These are phyloP conservation scores for Verticillium albo-atrum DNA, from an alignment of 2,329 filamentous ascomycete genomes.

Conservation along the genomic window DNA sequence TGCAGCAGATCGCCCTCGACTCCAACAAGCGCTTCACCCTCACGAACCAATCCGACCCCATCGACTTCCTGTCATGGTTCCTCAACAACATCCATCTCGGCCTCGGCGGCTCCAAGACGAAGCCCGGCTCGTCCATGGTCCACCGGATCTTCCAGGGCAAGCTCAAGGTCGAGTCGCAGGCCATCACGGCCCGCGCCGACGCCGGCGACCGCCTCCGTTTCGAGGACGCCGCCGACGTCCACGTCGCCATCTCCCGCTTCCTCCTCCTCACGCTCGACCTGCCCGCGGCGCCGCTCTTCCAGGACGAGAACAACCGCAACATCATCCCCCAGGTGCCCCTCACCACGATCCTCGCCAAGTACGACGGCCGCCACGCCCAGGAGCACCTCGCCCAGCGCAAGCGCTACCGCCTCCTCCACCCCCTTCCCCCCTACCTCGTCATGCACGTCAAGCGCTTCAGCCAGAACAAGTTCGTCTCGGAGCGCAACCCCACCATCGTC, in stretches of 20 bases:
- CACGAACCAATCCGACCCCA: conserved; percentile 87
- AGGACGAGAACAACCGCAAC: conserved; percentile 89
- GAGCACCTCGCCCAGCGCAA: conserved; percentile 86
- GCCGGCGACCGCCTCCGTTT: conserved; percentile 84
- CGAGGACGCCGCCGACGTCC: conserved; percentile 81
- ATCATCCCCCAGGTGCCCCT: conserved; percentile 93
- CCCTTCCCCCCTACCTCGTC: conserved; percentile 82
- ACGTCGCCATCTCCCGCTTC: conserved; percentile 73
- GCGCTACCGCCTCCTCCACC: conserved; percentile 84
- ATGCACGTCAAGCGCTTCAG: conserved; percentile 98
- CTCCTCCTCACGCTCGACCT: conserved; percentile 91
- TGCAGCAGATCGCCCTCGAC: conserved; percentile 87
- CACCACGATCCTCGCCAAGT: conserved; percentile 79
- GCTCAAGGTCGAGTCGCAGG: conserved; percentile 87
- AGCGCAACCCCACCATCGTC: conserved; percentile 96
- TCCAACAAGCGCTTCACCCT: conserved; percentile 92
- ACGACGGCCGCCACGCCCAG: conserved; percentile 82
- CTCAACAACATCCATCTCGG: conserved; percentile 92
- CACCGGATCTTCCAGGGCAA: conserved; percentile 92
- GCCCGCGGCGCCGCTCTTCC: conserved; percentile 87
- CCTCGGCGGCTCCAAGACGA: conserved; percentile 83
- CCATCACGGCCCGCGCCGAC: conserved; percentile 87
- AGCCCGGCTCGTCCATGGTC: conserved; percentile 78
- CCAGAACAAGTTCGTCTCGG: conserved; percentile 91
- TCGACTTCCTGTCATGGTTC: conserved; percentile 97